Percentiles rank a stretch among this genome's conserved stretches.
phyloP scores from a whole-genome alignment of 2,329 filamentous ascomycete genomes.

The Xylaria digitata region DNA sequence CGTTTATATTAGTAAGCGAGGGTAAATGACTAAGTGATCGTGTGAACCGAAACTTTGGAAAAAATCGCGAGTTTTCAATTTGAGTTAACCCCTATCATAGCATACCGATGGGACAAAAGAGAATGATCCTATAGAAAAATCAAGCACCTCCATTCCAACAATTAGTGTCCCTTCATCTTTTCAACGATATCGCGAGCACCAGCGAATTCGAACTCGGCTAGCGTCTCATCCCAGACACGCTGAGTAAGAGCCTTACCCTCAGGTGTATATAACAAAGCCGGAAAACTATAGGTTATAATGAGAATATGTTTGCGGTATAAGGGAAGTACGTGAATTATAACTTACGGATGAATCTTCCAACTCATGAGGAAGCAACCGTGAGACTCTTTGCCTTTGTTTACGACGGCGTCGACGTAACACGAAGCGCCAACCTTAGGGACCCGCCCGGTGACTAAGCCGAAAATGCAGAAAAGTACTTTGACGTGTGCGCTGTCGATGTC shows the following conservation, averaged over 20 bases:
- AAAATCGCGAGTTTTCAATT: too few species aligned
- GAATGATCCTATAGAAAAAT: too few species aligned
- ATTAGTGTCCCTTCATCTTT: too few species aligned
- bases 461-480: constrained; percentile 1
- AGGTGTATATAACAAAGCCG: constrained; percentile 26
- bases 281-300: constrained; percentile 23
- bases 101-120: too few species aligned
- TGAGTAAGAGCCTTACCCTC: constrained; percentile 28
- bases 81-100: too few species aligned
- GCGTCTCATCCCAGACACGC: constrained; percentile 36
- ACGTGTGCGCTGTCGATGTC: constrained; percentile 39
- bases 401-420: constrained; percentile 60
- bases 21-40: too few species aligned
- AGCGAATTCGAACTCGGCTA: constrained; percentile 34
- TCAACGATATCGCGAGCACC: constrained; percentile 2
- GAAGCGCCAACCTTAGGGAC: constrained; percentile 54
- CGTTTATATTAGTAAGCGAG: too few species aligned
- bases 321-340: background rate
- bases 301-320: background rate
- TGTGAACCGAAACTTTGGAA: too few species aligned
- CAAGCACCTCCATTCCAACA: too few species aligned
- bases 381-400: constrained; percentile 59
- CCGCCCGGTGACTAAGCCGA: constrained; percentile 47
- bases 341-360: constrained; percentile 60
- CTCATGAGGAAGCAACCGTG: constrained; percentile 64